phyloP scores from a whole-genome alignment of 2,329 filamentous ascomycete genomes.

The Dryadomyces sulphureus region DNA sequence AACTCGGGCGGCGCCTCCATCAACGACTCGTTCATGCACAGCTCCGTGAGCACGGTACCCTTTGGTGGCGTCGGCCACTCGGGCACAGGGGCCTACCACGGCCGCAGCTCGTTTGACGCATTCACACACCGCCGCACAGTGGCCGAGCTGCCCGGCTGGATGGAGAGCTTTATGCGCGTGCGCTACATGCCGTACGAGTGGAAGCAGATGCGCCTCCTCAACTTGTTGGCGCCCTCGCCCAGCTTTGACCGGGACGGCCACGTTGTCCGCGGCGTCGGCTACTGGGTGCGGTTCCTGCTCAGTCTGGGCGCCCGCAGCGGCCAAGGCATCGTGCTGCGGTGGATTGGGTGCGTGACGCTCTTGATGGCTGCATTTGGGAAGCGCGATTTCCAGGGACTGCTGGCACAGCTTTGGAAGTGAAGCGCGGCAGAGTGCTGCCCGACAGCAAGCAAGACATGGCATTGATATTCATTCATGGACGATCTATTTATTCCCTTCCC shows the following conservation, averaged over 20 bases:
- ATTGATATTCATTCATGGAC: not conserved
- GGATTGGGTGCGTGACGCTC: conserved; percentile 24
- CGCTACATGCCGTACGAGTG: conserved; percentile 51
- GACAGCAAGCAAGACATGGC: not conserved
- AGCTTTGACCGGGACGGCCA: conserved; percentile 49
- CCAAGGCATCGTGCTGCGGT: conserved; percentile 36
- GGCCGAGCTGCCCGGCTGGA: conserved; percentile 49
- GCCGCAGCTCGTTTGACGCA: conserved; percentile 55
- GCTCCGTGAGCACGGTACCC: conserved; percentile 51
- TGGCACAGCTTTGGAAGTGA: conserved; percentile 6
- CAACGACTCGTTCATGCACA: conserved; percentile 36
- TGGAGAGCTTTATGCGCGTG: conserved; percentile 50
- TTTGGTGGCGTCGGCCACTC: conserved; percentile 78
- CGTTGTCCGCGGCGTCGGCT: conserved; percentile 32
- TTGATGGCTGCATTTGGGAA: conserved; percentile 18
- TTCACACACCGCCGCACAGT: conserved; percentile 46
- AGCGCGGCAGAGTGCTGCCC: not conserved
- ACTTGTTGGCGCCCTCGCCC: conserved; percentile 31
- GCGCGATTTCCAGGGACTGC: conserved; percentile 5
- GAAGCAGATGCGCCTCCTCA: conserved; percentile 28
- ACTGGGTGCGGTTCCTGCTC: conserved; percentile 37
- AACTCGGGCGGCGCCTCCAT: conserved; percentile 54
- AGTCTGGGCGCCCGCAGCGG: conserved; percentile 34
- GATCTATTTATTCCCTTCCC: conserved; percentile 7
- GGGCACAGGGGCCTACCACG: conserved; percentile 64